Percentiles rank a stretch among this genome's conserved stretches.
Evolutionary conservation across 768 basidiomycete genomes (phyloP).

Genomic region (Hygrophoropsis aurantiaca): DNA sequence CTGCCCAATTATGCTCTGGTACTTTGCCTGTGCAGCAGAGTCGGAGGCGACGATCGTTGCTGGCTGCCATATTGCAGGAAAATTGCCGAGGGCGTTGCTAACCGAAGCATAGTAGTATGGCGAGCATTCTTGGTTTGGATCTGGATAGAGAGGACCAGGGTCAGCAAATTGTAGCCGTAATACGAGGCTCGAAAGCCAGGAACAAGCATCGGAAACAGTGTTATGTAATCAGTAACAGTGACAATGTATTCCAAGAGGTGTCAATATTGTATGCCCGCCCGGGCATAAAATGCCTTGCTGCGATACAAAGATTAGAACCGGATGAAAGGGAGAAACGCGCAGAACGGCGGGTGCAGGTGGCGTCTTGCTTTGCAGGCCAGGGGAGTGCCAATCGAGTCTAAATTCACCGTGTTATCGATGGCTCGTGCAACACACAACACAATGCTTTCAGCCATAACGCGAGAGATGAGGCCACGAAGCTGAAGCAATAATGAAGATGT

Average conservation of each 20-base stretch:
- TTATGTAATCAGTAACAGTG: no score
- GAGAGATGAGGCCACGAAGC: no score
- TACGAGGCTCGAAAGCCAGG: neutral
- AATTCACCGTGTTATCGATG: no score
- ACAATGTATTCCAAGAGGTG: no score
- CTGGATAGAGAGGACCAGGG: conserved; percentile 13
- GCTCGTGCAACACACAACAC: no score
- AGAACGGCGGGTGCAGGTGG: no score
- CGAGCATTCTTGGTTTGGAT: conserved; percentile 36
- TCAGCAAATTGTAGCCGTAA: neutral
- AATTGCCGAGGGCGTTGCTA: conserved; percentile 25
- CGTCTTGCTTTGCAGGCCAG: no score
- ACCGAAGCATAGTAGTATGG: conserved; percentile 40
- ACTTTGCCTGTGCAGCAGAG: conserved; percentile 37
- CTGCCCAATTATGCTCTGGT: conserved; percentile 34
- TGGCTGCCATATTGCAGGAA: conserved; percentile 40
- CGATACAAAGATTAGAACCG: neutral
- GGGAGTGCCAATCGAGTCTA: no score
- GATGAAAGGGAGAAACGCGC: neutral
- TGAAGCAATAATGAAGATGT: no score
- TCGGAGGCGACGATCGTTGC: conserved; percentile 42
- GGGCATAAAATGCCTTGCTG: no score
- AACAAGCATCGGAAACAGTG: neutral
- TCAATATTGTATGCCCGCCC: neutral
- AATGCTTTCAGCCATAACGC: no score